Percentiles rank a stretch among this genome's conserved stretches.
phyloP scores from a whole-genome alignment of 2,329 filamentous ascomycete species.

The Aciculosporium take region DNA sequence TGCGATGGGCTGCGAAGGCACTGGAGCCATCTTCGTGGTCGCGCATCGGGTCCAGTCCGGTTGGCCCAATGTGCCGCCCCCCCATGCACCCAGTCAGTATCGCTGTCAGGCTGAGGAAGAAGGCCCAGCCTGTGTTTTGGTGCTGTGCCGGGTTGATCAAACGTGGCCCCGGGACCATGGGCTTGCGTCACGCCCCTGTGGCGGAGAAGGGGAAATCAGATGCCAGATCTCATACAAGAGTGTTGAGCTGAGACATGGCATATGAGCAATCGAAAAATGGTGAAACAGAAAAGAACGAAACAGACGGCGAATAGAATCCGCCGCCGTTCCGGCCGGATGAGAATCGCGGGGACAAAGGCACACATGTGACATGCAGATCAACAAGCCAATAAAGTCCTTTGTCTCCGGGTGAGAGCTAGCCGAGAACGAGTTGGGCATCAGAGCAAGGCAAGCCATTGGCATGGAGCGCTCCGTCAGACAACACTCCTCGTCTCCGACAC shows the following conservation, averaged over 20 bases:
- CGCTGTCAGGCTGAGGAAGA: slow-evolving; percentile 18
- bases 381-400: slow-evolving; percentile 14
- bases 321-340: slow-evolving; percentile 13
- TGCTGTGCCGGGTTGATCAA: slow-evolving; percentile 9
- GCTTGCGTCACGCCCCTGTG: slow-evolving; percentile 11
- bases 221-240: neutral
- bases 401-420: slow-evolving; percentile 13
- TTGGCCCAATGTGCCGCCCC: slow-evolving; percentile 14
- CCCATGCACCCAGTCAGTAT: slow-evolving; percentile 15
- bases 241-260: slow-evolving; percentile 5
- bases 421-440: slow-evolving; percentile 13
- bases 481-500: no score
- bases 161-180: slow-evolving; percentile 11
- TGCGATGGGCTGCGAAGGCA: slow-evolving; percentile 12
- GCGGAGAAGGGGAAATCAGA: neutral
- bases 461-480: neutral
- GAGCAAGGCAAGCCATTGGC: slow-evolving; percentile 8
- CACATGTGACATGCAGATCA: slow-evolving; percentile 15
- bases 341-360: slow-evolving; percentile 10
- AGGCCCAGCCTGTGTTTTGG: slow-evolving; percentile 15
- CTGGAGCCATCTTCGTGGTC: slow-evolving; percentile 7
- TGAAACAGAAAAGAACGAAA: slow-evolving; percentile 12
- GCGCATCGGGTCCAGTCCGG: slow-evolving; percentile 17
- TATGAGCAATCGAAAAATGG: slow-evolving; percentile 10
- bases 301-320: slow-evolving; percentile 14